phyloP scores from a whole-genome alignment of 306 rosid genomes.

The Alnus rubra region DNA sequence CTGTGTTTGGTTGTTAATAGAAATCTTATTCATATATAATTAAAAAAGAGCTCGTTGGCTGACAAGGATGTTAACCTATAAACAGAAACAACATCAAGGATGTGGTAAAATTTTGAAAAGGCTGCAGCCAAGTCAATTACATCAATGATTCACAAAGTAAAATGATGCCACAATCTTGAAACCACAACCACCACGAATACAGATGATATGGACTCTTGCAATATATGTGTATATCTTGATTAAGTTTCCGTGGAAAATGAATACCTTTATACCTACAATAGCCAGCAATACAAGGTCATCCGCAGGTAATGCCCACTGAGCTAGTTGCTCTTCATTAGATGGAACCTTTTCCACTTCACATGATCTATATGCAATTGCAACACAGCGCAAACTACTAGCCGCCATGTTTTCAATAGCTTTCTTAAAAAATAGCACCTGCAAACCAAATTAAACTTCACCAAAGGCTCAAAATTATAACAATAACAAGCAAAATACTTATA shows the following conservation, averaged over 20 bases:
- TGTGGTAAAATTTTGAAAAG: neutral
- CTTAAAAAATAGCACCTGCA: slow-evolving; percentile 55
- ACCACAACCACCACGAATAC: neutral
- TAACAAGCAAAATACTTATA: neutral
- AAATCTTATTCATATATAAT: no score
- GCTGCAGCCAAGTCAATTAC: neutral
- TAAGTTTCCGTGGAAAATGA: neutral
- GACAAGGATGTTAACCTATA: neutral
- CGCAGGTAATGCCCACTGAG: slow-evolving; percentile 79
- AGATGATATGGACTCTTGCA: neutral
- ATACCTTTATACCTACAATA: slow-evolving; percentile 85
- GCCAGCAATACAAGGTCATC: slow-evolving; percentile 79
- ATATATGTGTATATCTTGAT: neutral
- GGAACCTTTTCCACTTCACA: slow-evolving; percentile 59
- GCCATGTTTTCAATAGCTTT: slow-evolving; percentile 84
- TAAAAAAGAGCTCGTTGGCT: neutral
- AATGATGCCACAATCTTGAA: neutral
- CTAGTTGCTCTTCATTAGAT: slow-evolving; percentile 60
- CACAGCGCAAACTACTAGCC: slow-evolving; percentile 66
- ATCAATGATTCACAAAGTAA: neutral
- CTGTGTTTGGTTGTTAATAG: no score
- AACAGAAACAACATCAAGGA: neutral
- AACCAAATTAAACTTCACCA: slow-evolving; percentile 18
- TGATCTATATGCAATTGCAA: slow-evolving; percentile 75
- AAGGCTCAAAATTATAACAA: neutral